Evolutionary conservation across 1,139 yeast genomes (phyloP), one percentile per base, ranked within the genome.

Genomic region (Protomyces pachydermus): DNA sequence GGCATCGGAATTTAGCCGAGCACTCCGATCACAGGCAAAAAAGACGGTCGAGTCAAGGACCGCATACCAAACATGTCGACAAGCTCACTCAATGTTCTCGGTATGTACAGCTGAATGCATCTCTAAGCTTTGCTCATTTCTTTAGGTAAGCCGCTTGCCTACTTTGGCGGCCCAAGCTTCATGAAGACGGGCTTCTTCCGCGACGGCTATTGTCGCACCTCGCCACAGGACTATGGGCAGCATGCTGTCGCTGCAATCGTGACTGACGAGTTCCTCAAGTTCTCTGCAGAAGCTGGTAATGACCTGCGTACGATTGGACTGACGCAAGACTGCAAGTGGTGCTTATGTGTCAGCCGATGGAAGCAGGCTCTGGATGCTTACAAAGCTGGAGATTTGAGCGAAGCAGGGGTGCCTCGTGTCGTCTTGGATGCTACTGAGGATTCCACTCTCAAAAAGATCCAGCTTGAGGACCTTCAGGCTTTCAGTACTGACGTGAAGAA

Each of bases 341-440:
- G 64, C 46, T 54, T 60, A 32, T 60, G 64, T 34, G 50, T 46
- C 32, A 39, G 54, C n/a, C 64, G 64, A 9, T 60, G 64, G 64
- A 28, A 39, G 34, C 57, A 60, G 54, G 64, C 64, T 20, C 55
- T 60, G 28, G 58, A 54, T 18, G 64, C 64, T 4, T 46, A 42
- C 48, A 60, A 60, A 32, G 64, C 42, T 35, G 64, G 64, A 18
- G 51, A 45, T 25, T 39, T 60, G 16, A 42, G 58, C n/a, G 35
- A 23, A 16, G 58, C 54, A 23, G 64, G 57, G 28, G 64, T 60
- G 23, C 64, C 64, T 6, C 53, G 53, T 14, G 35, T 60, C 48
- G 58, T 53, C n/a, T 38, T 60, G 10, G 46, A 32, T 25, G 58
- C 64, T 14, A 60, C 58, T 5, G 64, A 60, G 20, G 64, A 60